Base-by-base conservation (phyloP, 2,329 filamentous ascomycete genomes). In the Exophiala sp. region DNA sequence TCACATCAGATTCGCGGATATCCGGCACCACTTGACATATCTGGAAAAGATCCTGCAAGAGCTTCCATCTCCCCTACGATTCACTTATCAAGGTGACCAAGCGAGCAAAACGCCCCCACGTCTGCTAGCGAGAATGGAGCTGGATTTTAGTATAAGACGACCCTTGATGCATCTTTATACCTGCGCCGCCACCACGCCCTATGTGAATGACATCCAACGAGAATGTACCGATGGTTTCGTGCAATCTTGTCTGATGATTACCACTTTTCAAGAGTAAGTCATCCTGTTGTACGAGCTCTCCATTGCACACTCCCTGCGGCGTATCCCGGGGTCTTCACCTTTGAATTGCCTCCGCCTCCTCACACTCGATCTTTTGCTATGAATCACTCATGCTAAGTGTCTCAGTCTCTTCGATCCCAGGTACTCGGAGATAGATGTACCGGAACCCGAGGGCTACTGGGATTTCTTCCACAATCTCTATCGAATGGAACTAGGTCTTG, bases 81-180 rank as follows among this genome's bases (percentile, higher is more conserved):
- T 63, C 52, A 59, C 44, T 21, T 58, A 57, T 21, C 32, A 32
- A 10, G 52, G 52, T 18, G 58, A 63, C 39, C 50, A 58, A 8
- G 58, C 53, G 5, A 54, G 54, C 46, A 62, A 63, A 44, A 60
- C 56, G 7, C 56, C 60, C 1, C 43, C 62, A 11, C 62, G 62
- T 7, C 46, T 63, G 16, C 58, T 63, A 54, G 62, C 62, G 10
- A 55, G 62, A 9, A 65, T 67, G 39, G 59, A 69, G 5, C 44
- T 68, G 3, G 65, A 68, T 29, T 45, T 68, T 8, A 64, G 61
- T 35, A 62, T 65, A 14, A 61, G 66, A 29, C 56, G 66, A 29
- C 65, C 67, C 3, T 56, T 69, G n/a, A 60, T 68, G 24, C 65
- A 62, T 47, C 62, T 69, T 18, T 66, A 68, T 36, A 61, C 64